Base-by-base conservation (phyloP, 108 stramenopile genomes). In the Pseudonitzschia pungens region DNA sequence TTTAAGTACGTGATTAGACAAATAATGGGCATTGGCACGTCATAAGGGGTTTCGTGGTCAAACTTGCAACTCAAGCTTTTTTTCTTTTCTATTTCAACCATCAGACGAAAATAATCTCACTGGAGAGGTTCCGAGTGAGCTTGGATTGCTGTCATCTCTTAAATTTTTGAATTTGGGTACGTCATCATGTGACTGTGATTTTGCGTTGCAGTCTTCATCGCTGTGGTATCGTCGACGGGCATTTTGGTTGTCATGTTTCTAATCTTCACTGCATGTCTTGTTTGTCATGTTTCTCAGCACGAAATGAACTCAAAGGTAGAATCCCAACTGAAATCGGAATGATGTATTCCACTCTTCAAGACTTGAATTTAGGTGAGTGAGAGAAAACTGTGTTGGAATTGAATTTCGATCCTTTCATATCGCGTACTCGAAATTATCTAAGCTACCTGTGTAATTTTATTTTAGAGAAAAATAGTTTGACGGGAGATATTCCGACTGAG, bases 81-180 rank as follows among this genome's bases (percentile, higher is more conserved):
- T n/a, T n/a, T n/a, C n/a, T n/a, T n/a, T n/a, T n/a, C n/a, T n/a
- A n/a, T n/a, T n/a, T n/a, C 44, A 45, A 11, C n/a, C n/a, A 9
- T 14, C 44, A 51, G 50, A 51, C 2, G 16, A 16, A n/a, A 51
- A 51, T 51, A n/a, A 10, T 20, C 41, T 66, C 18, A 24, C 22
- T 24, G 40, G 45, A 11, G 56, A 58, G 11, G 62, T 72, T 45
- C 71, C 71, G 15, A 50, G 43, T 15, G 71, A 72, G 42, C 60
- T 72, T n/a, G 62, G 59, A 40, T 43, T 31, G 18, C 29, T 72
- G 44, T 63, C 71, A 10, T 44, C 44, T 4, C 28, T 72, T 41
- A 16, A 28, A n/a, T 0, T 28, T 5, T 29, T 72, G 14, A 31
- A 7, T 4, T 29, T 72, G 50, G 50, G 50, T 51, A 51, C 2